These are phyloP conservation scores for Ulota crispa DNA, from an alignment of 225 moss, liverwort and hornwort genomes.

Conservation along the genomic window DNA sequence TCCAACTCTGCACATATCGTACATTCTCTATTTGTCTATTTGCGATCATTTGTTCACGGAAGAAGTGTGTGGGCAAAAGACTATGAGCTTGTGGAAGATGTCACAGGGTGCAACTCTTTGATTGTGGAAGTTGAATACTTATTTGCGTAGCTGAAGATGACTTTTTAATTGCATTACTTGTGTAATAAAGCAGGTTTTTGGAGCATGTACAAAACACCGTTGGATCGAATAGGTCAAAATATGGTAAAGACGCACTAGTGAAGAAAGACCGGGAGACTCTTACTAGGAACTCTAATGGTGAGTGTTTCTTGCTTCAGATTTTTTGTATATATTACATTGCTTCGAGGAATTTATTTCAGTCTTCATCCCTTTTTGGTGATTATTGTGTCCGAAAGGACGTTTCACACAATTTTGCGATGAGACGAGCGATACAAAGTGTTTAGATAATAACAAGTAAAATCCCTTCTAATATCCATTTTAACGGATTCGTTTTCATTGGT, in stretches of 20 bases:
- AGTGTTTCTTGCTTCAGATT: slow-evolving; percentile 1
- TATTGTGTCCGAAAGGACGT: not conserved
- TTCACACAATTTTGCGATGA: not conserved
- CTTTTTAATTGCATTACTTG: not conserved
- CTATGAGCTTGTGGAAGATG: not conserved
- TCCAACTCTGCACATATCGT: not conserved
- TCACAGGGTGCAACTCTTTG: not conserved
- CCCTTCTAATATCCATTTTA: not conserved
- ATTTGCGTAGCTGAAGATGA: not conserved
- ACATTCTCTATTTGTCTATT: not conserved
- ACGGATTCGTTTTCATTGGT: slow-evolving; percentile 5
- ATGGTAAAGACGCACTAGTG: slow-evolving; percentile 8
- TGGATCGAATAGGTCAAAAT: slow-evolving; percentile 17
- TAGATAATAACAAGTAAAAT: not conserved
- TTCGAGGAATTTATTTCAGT: not conserved
- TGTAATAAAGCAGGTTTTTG: slow-evolving; percentile 26
- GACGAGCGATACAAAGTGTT: not conserved
- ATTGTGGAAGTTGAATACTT: not conserved
- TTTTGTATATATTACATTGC: not conserved
- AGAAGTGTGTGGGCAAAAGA: not conserved
- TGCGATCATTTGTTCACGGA: not conserved
- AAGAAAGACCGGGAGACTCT: slow-evolving; percentile 26
- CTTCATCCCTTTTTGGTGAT: not conserved
- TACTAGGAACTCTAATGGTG: slow-evolving; percentile 30
- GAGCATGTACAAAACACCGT: slow-evolving; percentile 27